phyloP scores from a whole-genome alignment of 495 filamentous ascomycete genomes.

The Aspergillus conjunctus region DNA sequence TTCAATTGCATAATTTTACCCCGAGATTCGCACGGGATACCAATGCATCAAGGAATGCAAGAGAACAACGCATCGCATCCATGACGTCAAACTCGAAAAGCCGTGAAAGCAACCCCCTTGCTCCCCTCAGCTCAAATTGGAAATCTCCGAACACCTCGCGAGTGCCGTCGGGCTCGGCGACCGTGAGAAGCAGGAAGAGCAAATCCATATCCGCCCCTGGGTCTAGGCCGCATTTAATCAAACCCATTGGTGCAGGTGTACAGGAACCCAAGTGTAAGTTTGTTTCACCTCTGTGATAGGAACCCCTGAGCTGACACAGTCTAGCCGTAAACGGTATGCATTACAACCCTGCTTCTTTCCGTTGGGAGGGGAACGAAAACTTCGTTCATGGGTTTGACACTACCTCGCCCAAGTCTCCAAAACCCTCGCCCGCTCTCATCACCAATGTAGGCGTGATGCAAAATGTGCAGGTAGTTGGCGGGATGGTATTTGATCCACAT shows the following conservation, averaged over 20 bases:
- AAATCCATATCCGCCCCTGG: conserved; percentile 54
- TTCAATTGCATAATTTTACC: conserved; percentile 52
- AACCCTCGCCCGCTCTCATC: conserved; percentile 88
- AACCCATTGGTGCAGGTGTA: conserved; percentile 62
- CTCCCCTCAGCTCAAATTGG: conserved; percentile 73
- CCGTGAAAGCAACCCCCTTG: conserved; percentile 58
- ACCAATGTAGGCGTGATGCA: conserved; percentile 73
- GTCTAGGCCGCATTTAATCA: conserved; percentile 71
- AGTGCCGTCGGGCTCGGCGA: conserved; percentile 40
- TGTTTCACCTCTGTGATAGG: conserved; percentile 16
- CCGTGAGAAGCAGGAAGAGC: conserved; percentile 56
- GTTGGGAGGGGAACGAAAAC: conserved; percentile 97
- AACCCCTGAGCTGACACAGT: conserved; percentile 11
- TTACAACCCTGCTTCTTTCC: conserved; percentile 81
- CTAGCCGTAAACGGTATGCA: conserved; percentile 89
- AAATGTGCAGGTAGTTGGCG: conserved; percentile 86
- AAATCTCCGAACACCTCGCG: conserved; percentile 71
- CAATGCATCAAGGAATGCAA: conserved; percentile 81
- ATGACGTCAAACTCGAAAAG: conserved; percentile 37
- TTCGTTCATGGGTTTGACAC: conserved; percentile 73
- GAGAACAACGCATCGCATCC: conserved; percentile 76
- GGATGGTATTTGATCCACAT: conserved; percentile 96
- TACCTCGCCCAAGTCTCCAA: conserved; percentile 51
- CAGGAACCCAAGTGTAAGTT: conserved; percentile 68
- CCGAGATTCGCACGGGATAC: conserved; percentile 95